These are phyloP conservation scores for Hypoxylon fuscum DNA, from an alignment of 495 filamentous ascomycete species.

Conservation along the genomic window DNA sequence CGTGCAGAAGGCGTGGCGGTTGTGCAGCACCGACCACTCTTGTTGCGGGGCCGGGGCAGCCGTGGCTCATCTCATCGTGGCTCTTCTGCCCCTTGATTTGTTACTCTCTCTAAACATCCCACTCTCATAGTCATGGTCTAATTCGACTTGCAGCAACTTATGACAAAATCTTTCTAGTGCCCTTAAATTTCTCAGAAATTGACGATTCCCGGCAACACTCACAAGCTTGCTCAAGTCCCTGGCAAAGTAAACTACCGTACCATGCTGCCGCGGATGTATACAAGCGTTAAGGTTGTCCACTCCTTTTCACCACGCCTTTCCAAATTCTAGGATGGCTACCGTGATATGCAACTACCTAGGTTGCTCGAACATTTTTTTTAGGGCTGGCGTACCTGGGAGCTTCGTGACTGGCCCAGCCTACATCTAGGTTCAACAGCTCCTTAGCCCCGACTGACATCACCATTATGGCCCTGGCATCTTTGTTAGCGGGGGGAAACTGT, in stretches of 20 bases:
- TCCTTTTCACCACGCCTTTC: constrained; percentile 12
- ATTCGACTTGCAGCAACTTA: constrained; percentile 31
- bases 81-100: constrained; percentile 30
- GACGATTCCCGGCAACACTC: not conserved
- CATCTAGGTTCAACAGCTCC: constrained; percentile 12
- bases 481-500: constrained; percentile 7
- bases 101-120: constrained; percentile 30
- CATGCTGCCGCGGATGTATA: constrained; percentile 14
- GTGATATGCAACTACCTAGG: too few relatives aligned
- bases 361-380: constrained; percentile 23
- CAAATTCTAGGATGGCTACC: constrained; percentile 21
- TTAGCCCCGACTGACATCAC: constrained; percentile 38
- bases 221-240: constrained; percentile 3
- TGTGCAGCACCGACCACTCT: constrained; percentile 6
- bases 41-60: constrained; percentile 30
- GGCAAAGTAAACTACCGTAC: constrained; percentile 28
- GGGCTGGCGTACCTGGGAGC: constrained; percentile 32
- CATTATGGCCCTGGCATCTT: constrained; percentile 19
- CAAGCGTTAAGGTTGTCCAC: constrained; percentile 5
- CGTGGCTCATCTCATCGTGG: constrained; percentile 21
- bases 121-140: constrained; percentile 28
- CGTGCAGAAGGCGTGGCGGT: constrained; percentile 18
- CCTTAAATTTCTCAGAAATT: constrained; percentile 11
- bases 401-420: constrained; percentile 12
- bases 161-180: constrained; percentile 32